phyloP scores from a whole-genome alignment of 345 rosid genomes.

The Triadica sebifera region DNA sequence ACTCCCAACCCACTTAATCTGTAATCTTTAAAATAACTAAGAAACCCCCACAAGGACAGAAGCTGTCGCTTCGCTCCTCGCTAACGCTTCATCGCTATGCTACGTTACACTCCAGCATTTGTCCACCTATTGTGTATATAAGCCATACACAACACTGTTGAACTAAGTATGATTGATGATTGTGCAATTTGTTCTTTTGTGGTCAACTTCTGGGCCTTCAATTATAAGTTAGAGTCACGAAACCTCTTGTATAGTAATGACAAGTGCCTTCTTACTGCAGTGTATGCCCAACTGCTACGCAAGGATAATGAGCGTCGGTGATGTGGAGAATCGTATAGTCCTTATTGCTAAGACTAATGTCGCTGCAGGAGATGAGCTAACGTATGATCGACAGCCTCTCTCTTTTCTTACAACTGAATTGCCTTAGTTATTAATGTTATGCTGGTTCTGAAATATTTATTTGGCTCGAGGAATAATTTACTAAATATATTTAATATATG shows the following conservation, averaged over 20 bases:
- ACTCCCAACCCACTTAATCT: no score
- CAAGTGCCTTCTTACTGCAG: slow-evolving; percentile 37
- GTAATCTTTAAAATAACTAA: no score
- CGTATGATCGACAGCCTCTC: slow-evolving; percentile 42
- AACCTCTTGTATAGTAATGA: not conserved
- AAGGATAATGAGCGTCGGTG: slow-evolving; percentile 84
- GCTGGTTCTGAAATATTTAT: not conserved
- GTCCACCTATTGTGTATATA: no score
- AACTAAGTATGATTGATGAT: not conserved
- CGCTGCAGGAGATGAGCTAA: slow-evolving; percentile 76
- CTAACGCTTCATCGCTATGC: no score
- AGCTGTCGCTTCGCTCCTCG: no score
- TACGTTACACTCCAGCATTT: no score
- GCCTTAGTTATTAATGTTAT: not conserved
- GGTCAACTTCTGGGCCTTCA: not conserved
- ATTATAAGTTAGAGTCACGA: not conserved
- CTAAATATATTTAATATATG: not conserved
- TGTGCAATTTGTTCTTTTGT: not conserved
- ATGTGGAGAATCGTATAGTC: slow-evolving; percentile 72
- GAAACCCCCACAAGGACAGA: no score
- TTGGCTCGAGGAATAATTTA: slow-evolving; percentile 2
- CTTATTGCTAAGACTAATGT: slow-evolving; percentile 78
- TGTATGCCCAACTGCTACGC: slow-evolving; percentile 95
- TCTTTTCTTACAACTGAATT: not conserved
- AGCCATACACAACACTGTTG: no score